These are phyloP conservation scores for Theobroma cacao DNA, from an alignment of 345 rosid genomes.

Conservation along the genomic window DNA sequence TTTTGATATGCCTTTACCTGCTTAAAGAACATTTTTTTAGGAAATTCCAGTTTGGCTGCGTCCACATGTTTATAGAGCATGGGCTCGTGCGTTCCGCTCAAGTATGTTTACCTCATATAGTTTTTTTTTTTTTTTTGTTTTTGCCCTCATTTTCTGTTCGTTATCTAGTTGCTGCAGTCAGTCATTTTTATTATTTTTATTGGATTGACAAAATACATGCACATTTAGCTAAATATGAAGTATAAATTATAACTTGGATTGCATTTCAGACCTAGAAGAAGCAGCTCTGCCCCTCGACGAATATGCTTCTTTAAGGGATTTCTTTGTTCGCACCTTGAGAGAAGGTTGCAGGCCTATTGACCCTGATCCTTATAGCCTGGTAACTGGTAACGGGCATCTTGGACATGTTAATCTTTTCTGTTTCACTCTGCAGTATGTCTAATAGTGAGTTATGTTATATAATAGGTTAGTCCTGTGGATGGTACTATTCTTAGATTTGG, in stretches of 20 bases:
- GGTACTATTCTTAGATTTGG: slow-evolving; percentile 81
- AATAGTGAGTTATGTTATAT: slow-evolving; percentile 13
- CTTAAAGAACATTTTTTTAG: slow-evolving; percentile 31
- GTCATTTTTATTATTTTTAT: background rate
- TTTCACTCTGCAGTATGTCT: slow-evolving; percentile 19
- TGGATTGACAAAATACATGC: background rate
- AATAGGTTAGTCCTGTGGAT: slow-evolving; percentile 93
- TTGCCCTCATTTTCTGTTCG: background rate
- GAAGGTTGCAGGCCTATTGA: slow-evolving; percentile 92
- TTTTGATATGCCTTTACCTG: slow-evolving; percentile 15
- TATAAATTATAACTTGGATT: slow-evolving; percentile 15
- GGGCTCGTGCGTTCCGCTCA: slow-evolving; percentile 96
- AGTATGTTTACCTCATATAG: slow-evolving; percentile 42
- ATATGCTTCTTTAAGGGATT: slow-evolving; percentile 75
- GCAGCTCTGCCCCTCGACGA: slow-evolving; percentile 80
- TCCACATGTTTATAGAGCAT: slow-evolving; percentile 74
- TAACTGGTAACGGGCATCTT: slow-evolving; percentile 73
- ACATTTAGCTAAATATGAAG: background rate
- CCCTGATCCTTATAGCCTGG: slow-evolving; percentile 84
- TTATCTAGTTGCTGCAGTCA: background rate
- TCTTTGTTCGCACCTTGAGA: slow-evolving; percentile 82
- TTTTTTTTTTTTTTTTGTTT: no score
- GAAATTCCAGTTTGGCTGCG: slow-evolving; percentile 87
- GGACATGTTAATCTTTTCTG: slow-evolving; percentile 21
- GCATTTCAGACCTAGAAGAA: slow-evolving; percentile 76